Evolutionary conservation across 106 monocot species (phyloP), one percentile per base, ranked within the genome.

Genomic region (Allium sativum): DNA sequence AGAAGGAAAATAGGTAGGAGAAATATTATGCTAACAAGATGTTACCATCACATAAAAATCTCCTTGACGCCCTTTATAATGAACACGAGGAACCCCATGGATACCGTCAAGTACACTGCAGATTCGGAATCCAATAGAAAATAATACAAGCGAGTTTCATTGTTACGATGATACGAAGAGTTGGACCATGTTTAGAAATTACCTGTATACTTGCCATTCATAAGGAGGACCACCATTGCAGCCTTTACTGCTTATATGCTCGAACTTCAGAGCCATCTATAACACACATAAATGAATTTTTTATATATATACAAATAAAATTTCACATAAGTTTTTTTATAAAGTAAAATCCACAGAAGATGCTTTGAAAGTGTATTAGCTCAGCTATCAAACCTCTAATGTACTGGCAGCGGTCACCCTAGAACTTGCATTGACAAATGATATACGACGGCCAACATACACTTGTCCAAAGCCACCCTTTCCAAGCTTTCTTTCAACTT

Each of bases 151-250:
- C 44, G 7, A 48, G 41, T 21, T 6, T 48, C 40, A 31, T n/a
- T 45, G 45, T 42, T 62, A 42, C 48, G 12, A 21, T 20, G 22
- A 12, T 18, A 45, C 31, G 5, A 31, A 31, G 31, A 31, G 31
- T 31, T 31, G 5, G 31, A 31, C 14, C n/a, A 53, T 48, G 46
- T 18, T 65, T 57, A 40, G 67, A 14, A 40, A 12, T 7, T 62
- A 90, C 90, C 70, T 85, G 72, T 90, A 90, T 50, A 90, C 90
- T 58, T 90, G 85, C 90, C 90, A 90, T 74, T 90, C 90, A 79
- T 82, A 85, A 18, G 90, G 90, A 21, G 85, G 84, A 21, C 85
- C 90, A 70, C 77, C 73, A 53, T 72, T 90, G 52, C 85, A 85
- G 43, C 90, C 90, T 82, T 90, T 90, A 59, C 90, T 90, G 74